Conservation (phyloP, 345 rosid genomes). For the Arabidopsis suecica region DNA sequence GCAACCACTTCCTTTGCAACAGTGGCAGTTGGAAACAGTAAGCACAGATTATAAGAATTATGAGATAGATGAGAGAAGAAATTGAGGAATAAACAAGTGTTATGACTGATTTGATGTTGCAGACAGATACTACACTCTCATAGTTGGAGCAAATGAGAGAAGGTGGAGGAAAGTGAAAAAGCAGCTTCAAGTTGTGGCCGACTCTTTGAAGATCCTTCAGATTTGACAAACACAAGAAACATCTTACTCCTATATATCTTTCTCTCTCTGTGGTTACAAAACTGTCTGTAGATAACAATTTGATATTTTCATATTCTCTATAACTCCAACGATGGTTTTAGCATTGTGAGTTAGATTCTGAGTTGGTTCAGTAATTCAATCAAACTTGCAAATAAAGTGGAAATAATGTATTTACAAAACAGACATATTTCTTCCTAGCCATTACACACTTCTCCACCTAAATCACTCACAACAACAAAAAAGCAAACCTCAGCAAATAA, state of each 20-base stretch:
- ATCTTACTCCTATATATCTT: slow-evolving; percentile 33
- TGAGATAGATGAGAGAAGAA: background rate
- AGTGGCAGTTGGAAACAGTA: slow-evolving; percentile 76
- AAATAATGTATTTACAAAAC: slow-evolving; percentile 43
- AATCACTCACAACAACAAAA: slow-evolving; percentile 36
- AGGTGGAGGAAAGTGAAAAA: slow-evolving; percentile 70
- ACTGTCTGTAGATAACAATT: background rate
- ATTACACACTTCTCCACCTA: slow-evolving; percentile 44
- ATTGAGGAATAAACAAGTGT: background rate
- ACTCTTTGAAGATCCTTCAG: slow-evolving; percentile 71
- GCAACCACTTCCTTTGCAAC: slow-evolving; percentile 73
- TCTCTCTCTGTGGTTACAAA: slow-evolving; percentile 21
- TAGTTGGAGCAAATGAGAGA: slow-evolving; percentile 76
- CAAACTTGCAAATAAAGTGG: slow-evolving; percentile 39
- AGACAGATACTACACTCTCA: slow-evolving; percentile 81
- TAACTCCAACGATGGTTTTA: slow-evolving; percentile 12
- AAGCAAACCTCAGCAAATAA: slow-evolving; percentile 35
- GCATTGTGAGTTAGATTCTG: background rate
- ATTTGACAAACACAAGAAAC: slow-evolving; percentile 50
- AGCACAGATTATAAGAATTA: background rate
- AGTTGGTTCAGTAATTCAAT: slow-evolving; percentile 20
- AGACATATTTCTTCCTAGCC: slow-evolving; percentile 32
- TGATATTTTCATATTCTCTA: background rate
- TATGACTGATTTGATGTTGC: slow-evolving; percentile 16
- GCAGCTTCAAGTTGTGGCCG: slow-evolving; percentile 75